Conservation (phyloP, 208 protist genomes). For the Phytomonas sp. region DNA sequence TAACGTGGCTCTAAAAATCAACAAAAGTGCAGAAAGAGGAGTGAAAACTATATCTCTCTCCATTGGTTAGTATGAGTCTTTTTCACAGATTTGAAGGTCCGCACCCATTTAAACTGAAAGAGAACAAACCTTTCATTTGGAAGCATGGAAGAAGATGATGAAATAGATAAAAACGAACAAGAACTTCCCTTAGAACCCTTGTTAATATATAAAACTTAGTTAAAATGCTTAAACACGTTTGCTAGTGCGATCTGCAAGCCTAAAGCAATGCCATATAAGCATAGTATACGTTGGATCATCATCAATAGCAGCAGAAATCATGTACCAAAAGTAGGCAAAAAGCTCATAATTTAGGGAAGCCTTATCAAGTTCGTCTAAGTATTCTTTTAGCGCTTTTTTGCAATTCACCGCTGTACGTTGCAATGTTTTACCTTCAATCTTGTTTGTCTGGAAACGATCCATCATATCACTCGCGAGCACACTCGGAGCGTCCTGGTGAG, state of each 20-base stretch:
- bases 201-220: conserved; percentile 2
- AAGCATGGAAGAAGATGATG: background rate
- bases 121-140: background rate
- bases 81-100: background rate
- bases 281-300: conserved; percentile 78
- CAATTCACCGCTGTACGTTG: conserved; percentile 23
- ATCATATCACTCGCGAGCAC: background rate
- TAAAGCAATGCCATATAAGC: conserved; percentile 72
- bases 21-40: background rate
- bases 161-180: conserved; percentile 13
- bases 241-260: conserved; percentile 32
- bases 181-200: background rate
- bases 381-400: conserved; percentile 32
- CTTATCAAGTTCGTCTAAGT: conserved; percentile 29
- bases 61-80: background rate
- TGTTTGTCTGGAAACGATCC: conserved; percentile 29
- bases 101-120: background rate
- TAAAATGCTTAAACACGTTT: background rate
- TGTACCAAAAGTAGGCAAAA: conserved; percentile 70
- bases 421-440: conserved; percentile 32
- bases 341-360: conserved; percentile 35
- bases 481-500: conserved; percentile 11
- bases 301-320: conserved; percentile 60
- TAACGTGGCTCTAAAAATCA: background rate
- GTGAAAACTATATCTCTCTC: background rate